Base-by-base conservation (phyloP, 176 grass and related monocot genomes). In the Metroxylon sagu region DNA sequence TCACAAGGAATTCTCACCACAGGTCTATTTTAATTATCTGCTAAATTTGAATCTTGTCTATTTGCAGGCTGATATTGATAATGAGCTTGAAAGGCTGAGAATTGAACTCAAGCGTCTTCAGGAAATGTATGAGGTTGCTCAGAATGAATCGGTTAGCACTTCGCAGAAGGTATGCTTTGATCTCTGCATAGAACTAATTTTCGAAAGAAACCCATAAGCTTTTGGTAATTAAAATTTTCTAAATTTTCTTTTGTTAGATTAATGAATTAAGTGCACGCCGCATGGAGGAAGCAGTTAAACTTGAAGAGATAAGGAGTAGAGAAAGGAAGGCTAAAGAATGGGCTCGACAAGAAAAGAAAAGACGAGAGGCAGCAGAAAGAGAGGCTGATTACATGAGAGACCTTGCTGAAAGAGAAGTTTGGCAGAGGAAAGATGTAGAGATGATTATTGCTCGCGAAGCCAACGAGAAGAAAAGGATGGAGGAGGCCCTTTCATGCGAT, bases 21-120 rank as follows among this genome's bases (percentile, higher is more conserved):
- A 10, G 35, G 12, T 43, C 35, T 14, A 14, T 43, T 43, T 43
- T 10, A 43, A 10, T 43, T 43, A 14, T 14, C 8, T 43, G 8
- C 35, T 43, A 43, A 43, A 43, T 43, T 43, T 43, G 35, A 14
- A 14, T 43, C 25, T 54, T 57, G 29, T 49, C 3, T 27, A 16
- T 52, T 60, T 50, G 19, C 53, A 95, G 89, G 67, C 57, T 61
- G 69, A 91, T 67, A 56, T 82, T 31, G 80, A 73, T 62, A 53
- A 82, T 76, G 76, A 85, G 54, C 83, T 83, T 51, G 74, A 85
- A 31, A 83, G 54, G 31, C 19, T 85, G 26, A 73, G 66, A 56
- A 62, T 69, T 51, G 81, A 83, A 76, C 17, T 90, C 25, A 65
- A 26, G n/a, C 77, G 76, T 64, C 56, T 75, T 59, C 59, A 70